Conservation (phyloP, 2,329 filamentous ascomycete species). For the Blumeria graminis region DNA sequence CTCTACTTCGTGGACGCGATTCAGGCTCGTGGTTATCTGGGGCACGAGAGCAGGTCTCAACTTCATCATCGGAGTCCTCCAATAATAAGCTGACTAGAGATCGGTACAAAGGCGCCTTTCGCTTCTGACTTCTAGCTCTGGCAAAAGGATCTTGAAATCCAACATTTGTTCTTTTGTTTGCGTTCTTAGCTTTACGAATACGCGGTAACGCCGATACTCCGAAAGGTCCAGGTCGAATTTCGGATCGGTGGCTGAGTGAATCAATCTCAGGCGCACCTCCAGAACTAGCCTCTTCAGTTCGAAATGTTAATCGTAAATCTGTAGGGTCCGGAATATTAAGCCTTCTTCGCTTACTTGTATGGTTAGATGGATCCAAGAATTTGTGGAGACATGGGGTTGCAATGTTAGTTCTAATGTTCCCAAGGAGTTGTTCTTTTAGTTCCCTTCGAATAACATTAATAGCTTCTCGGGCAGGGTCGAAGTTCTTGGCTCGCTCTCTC, state of each 20-base stretch:
- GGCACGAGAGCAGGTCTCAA: slow-evolving; percentile 34
- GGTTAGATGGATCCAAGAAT: slow-evolving; percentile 60
- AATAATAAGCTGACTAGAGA: slow-evolving; percentile 25
- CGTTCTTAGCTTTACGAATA: slow-evolving; percentile 43
- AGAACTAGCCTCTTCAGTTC: slow-evolving; percentile 33
- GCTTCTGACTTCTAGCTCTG: slow-evolving; percentile 29
- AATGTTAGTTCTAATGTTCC: slow-evolving; percentile 71
- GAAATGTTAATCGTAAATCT: slow-evolving; percentile 29
- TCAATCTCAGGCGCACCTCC: slow-evolving; percentile 31
- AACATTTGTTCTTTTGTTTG: slow-evolving; percentile 30
- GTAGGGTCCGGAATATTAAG: slow-evolving; percentile 52
- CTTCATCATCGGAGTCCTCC: slow-evolving; percentile 68
- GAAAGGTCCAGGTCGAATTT: slow-evolving; percentile 30
- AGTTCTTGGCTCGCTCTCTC: slow-evolving; percentile 58
- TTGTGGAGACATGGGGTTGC: slow-evolving; percentile 60
- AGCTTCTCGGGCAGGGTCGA: slow-evolving; percentile 77
- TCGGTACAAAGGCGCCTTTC: slow-evolving; percentile 34
- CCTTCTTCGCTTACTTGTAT: slow-evolving; percentile 54
- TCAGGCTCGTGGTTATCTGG: slow-evolving; percentile 70
- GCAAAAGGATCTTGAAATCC: slow-evolving; percentile 45
- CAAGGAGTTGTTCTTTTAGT: slow-evolving; percentile 63
- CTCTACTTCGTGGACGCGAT: slow-evolving; percentile 55
- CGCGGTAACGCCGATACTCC: slow-evolving; percentile 44
- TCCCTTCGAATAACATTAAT: slow-evolving; percentile 56
- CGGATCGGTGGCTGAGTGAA: slow-evolving; percentile 39